Evolutionary conservation across 2,329 filamentous ascomycete species (phyloP).

Genomic region (Pyrenochaeta sp.): DNA sequence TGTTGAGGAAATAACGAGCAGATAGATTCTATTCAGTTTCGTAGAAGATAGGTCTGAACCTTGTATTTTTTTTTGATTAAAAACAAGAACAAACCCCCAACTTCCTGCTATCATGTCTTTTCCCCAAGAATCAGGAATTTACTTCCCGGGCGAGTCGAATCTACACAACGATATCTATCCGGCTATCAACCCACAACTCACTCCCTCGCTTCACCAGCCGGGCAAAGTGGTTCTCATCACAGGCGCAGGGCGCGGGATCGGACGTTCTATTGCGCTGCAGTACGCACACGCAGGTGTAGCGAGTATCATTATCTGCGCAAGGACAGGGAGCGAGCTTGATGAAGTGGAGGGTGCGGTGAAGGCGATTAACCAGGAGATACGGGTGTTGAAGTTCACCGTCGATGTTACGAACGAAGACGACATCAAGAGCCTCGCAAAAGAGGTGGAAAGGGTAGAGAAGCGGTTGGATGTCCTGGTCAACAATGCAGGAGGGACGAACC

Average conservation of each 20-base stretch:
- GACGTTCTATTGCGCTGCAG: constrained; percentile 62
- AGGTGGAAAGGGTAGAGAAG: no score
- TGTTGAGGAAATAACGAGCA: no score
- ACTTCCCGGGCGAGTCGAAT: constrained; percentile 25
- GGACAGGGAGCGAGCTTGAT: constrained; percentile 49
- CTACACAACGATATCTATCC: constrained; percentile 63
- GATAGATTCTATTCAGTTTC: no score
- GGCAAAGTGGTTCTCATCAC: constrained; percentile 61
- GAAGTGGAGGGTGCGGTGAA: no score
- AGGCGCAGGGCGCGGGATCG: constrained; percentile 65
- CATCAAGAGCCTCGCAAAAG: constrained; percentile 48
- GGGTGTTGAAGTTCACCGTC: constrained; percentile 54
- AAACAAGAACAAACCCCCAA: no score
- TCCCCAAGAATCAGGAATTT: constrained; percentile 22
- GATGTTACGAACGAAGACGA: constrained; percentile 54
- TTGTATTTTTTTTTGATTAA: no score
- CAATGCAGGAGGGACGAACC: constrained; percentile 55
- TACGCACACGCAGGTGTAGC: constrained; percentile 64
- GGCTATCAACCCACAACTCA: constrained; percentile 54
- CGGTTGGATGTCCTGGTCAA: constrained; percentile 59
- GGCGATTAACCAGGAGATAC: no score
- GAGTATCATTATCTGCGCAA: constrained; percentile 63
- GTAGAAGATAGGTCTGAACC: no score
- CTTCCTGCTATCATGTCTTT: no score
- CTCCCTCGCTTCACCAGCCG: constrained; percentile 34